Conservation (phyloP, 352 stramenopile genomes). For the Pythium sukuiense region DNA sequence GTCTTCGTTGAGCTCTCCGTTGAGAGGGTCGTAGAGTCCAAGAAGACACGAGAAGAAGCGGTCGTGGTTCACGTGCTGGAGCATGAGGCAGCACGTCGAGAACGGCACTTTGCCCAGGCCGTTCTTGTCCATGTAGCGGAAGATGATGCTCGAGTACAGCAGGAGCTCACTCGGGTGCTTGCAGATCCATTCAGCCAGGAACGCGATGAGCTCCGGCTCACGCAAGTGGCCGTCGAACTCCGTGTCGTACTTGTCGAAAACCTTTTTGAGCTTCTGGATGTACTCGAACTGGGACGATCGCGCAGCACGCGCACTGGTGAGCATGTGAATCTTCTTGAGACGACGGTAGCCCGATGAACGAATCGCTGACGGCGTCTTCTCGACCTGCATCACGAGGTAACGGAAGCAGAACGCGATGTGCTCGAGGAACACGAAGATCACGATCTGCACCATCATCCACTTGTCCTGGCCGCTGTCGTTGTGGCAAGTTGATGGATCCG, state of each 20-base stretch:
- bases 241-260: constrained; percentile 82
- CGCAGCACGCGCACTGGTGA: constrained; percentile 55
- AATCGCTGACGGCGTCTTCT: constrained; percentile 75
- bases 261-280: constrained; percentile 69
- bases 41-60: constrained; percentile 86
- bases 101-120: constrained; percentile 77
- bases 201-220: constrained; percentile 68
- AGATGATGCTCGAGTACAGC: constrained; percentile 78
- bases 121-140: constrained; percentile 90
- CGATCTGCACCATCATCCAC: constrained; percentile 81
- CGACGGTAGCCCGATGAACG: constrained; percentile 70
- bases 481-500: constrained; percentile 39
- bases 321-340: constrained; percentile 79
- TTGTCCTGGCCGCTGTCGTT: constrained; percentile 38
- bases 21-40: constrained; percentile 78
- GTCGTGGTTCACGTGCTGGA: constrained; percentile 88
- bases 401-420: constrained; percentile 81
- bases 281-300: constrained; percentile 80
- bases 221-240: constrained; percentile 64
- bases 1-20: constrained; percentile 74
- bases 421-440: constrained; percentile 81
- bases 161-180: constrained; percentile 80
- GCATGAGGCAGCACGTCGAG: constrained; percentile 83
- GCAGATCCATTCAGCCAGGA: constrained; percentile 82
- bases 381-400: constrained; percentile 80